Conservation (phyloP, 495 filamentous ascomycete genomes). For the Annulohypoxylon nitens region DNA sequence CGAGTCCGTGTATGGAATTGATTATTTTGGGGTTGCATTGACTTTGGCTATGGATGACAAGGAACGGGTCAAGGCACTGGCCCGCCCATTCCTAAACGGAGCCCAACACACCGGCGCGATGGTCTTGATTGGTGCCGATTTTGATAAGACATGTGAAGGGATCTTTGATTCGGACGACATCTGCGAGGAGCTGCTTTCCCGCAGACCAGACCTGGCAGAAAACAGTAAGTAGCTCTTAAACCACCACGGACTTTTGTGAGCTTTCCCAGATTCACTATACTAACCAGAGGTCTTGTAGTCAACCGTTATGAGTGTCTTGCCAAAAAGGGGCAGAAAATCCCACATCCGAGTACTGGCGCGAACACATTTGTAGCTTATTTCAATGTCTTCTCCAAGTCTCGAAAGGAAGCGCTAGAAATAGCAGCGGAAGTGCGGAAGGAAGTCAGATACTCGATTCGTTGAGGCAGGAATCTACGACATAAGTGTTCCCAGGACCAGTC, state of each 20-base stretch:
- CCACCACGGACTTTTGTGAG: not conserved
- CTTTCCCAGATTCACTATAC: not conserved
- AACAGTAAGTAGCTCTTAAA: conserved; percentile 28
- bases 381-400: conserved; percentile 54
- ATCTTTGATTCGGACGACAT: conserved; percentile 58
- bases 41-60: conserved; percentile 50
- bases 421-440: conserved; percentile 45
- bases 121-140: conserved; percentile 49
- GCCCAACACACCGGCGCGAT: conserved; percentile 47
- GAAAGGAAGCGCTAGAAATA: conserved; percentile 46
- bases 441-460: conserved; percentile 48
- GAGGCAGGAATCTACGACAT: not conserved
- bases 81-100: conserved; percentile 47
- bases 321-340: conserved; percentile 50
- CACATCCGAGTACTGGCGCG: conserved; percentile 46
- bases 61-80: conserved; percentile 45
- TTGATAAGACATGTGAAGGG: conserved; percentile 45
- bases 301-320: conserved; percentile 48
- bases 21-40: conserved; percentile 55
- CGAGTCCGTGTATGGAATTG: conserved; percentile 57
- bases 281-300: conserved; percentile 27
- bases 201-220: conserved; percentile 51
- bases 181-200: conserved; percentile 50
- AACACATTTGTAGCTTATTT: conserved; percentile 54
- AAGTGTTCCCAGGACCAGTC: not conserved